Evolutionary conservation across 208 protist genomes (phyloP), one percentile per base, ranked within the genome.

Genomic region (Leishmania martiniquensis): DNA sequence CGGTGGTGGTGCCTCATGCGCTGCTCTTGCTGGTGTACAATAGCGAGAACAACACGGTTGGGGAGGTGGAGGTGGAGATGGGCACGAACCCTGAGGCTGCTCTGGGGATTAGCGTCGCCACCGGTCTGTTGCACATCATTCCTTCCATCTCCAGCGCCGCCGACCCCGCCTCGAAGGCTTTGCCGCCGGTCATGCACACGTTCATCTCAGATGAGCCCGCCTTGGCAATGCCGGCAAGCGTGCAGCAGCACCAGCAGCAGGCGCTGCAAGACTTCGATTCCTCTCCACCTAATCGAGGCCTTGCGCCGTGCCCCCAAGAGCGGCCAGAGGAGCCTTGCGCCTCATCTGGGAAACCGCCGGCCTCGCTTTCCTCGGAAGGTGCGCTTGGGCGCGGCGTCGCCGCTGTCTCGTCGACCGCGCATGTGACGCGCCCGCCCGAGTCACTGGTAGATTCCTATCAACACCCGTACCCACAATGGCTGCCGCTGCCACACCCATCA

Each of bases 21-120:
- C 71, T 97, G 25, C 75, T 95, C 22, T 76, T 97, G 20, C 82
- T 97, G 4, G 62, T 97, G 12, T 97, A 94, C 83, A 88, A 98
- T 77, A 82, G 85, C 42, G 87, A 87, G 45, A 83, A 67, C 52
- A 96, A 95, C 78, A 82, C 84, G 4, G 81, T 97, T 42, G 82
- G 87, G 83, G 91, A 96, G 76, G 89, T 96, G 75, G 63, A 80
- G 37, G 74, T 96, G 51, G 86, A 96, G 37, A 85, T 98, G 77
- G 84, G 82, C n/a, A 67, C 72, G 5, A 71, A 86, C 22, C 76
- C 83, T 1, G 86, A 87, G 72, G 82, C 87, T 13, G 85, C 87
- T 13, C 81, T 98, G 1, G 93, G 95, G 13, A 83, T 94, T 45
- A 87, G 83, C 70, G 75, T 98, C 5, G 91, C 92, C 15, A 85